Percentiles rank a stretch among this genome's conserved stretches.
These are phyloP conservation scores for Saturnispora ahearnii DNA, from an alignment of 805 yeast species.

Conservation along the genomic window DNA sequence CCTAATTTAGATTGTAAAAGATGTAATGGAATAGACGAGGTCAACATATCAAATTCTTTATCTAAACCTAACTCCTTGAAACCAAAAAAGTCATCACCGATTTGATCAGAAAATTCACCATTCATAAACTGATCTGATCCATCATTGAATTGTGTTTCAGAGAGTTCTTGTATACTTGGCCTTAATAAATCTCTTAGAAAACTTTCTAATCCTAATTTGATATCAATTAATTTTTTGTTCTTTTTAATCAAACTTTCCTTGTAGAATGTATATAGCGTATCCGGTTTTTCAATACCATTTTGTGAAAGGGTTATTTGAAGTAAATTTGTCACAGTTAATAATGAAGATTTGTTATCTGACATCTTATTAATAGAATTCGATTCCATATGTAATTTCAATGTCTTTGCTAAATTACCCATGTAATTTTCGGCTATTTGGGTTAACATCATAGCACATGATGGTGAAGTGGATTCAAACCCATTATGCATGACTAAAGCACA, in stretches of 20 bases:
- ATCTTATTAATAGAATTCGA: conserved; percentile 41
- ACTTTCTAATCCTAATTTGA: conserved; percentile 53
- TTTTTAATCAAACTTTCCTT: conserved; percentile 66
- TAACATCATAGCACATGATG: conserved; percentile 65
- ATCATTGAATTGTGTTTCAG: conserved; percentile 75
- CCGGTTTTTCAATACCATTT: conserved; percentile 78
- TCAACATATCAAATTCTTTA: conserved; percentile 77
- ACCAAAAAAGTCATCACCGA: conserved; percentile 98
- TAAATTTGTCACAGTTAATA: conserved; percentile 32
- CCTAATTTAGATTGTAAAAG: conserved; percentile 69
- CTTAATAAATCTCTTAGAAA: conserved; percentile 75
- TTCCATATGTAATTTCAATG: conserved; percentile 65
- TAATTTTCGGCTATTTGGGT: conserved; percentile 80
- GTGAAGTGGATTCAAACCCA: conserved; percentile 82
- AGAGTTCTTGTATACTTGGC: conserved; percentile 63
- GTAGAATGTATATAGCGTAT: conserved; percentile 62
- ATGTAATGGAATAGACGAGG: conserved; percentile 84
- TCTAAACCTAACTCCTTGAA: conserved; percentile 90
- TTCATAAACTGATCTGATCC: conserved; percentile 89
- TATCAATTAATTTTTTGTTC: conserved; percentile 56
- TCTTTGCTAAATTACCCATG: conserved; percentile 60
- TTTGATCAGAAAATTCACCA: conserved; percentile 88
- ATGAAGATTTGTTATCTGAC: conserved; percentile 19
- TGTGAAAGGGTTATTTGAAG: conserved; percentile 61
- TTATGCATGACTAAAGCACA: conserved; percentile 81